These are phyloP conservation scores for Oryza glaberrima DNA, from an alignment of 176 grass and related monocot species.

Conservation along the genomic window DNA sequence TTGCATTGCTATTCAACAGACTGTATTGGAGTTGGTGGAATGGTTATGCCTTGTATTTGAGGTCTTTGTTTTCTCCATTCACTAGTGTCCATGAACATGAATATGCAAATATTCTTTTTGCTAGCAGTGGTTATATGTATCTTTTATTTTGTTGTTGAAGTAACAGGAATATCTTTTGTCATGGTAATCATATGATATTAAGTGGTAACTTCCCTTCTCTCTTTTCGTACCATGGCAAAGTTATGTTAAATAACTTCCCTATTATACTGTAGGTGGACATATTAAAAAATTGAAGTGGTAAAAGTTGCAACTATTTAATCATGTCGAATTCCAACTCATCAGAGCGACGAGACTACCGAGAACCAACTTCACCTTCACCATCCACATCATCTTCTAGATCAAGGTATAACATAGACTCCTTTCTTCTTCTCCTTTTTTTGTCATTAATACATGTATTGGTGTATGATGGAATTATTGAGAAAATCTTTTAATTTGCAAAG, in stretches of 20 bases:
- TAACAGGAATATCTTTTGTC: constrained; percentile 4
- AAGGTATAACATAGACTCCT: constrained; percentile 56
- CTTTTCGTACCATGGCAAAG: constrained; percentile 5
- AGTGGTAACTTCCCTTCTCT: neutral
- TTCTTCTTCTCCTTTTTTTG: neutral
- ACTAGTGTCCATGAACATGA: neutral
- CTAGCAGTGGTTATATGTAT: constrained; percentile 21
- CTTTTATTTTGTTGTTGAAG: constrained; percentile 20
- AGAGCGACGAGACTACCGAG: constrained; percentile 38
- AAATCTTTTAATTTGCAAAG: constrained; percentile 19
- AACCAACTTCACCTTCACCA: constrained; percentile 58
- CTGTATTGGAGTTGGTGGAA: constrained; percentile 13
- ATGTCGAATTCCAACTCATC: constrained; percentile 56
- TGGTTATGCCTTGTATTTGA: neutral
- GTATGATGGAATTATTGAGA: neutral
- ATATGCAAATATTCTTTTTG: constrained; percentile 23
- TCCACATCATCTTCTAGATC: constrained; percentile 79
- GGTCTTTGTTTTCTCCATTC: neutral
- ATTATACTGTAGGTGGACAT: constrained; percentile 39
- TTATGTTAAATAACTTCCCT: constrained; percentile 36
- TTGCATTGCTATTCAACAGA: constrained; percentile 6
- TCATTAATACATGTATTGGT: constrained; percentile 8
- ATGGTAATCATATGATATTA: constrained; percentile 38
- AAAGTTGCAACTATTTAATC: constrained; percentile 43
- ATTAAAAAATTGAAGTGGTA: constrained; percentile 31